These are phyloP conservation scores for Xylaria sp. DNA, from an alignment of 2,329 filamentous ascomycete genomes.

Conservation along the genomic window DNA sequence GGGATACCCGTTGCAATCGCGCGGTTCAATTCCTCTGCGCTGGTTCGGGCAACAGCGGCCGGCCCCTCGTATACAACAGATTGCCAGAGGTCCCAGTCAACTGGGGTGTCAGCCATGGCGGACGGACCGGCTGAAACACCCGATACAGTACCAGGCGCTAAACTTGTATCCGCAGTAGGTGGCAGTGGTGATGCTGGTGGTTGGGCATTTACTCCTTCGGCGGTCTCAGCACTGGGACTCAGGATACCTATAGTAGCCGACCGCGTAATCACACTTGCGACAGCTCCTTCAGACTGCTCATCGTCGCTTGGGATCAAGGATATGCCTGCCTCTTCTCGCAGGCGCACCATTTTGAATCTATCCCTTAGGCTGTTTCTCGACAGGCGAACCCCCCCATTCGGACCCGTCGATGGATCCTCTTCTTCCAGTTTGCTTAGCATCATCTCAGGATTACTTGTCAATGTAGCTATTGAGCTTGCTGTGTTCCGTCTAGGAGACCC, in stretches of 20 bases:
- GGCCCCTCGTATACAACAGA: conserved; percentile 93
- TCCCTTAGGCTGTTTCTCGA: conserved; percentile 73
- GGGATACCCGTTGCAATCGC: conserved; percentile 95
- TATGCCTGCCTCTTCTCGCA: conserved; percentile 73
- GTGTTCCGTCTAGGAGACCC: conserved; percentile 71
- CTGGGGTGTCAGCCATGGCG: conserved; percentile 71
- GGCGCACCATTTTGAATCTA: conserved; percentile 76
- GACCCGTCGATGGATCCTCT: conserved; percentile 58
- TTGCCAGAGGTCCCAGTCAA: conserved; percentile 99
- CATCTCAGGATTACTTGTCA: conserved; percentile 81
- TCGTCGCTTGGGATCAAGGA: conserved; percentile 58
- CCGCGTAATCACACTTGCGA: conserved; percentile 29
- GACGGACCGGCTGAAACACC: conserved; percentile 80
- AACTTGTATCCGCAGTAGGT: conserved; percentile 67
- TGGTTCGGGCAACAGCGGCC: conserved; percentile 83
- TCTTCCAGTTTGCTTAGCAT: conserved; percentile 79
- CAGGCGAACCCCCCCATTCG: conserved; percentile 52
- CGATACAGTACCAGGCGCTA: conserved; percentile 85
- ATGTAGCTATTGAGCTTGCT: conserved; percentile 76
- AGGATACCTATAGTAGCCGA: conserved; percentile 29
- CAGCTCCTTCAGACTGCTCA: conserved; percentile 50
- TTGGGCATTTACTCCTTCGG: conserved; percentile 35
- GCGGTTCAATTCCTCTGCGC: conserved; percentile 84
- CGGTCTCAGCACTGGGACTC: conserved; percentile 37
- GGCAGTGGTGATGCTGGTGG: conserved; percentile 59